phyloP scores from a whole-genome alignment of 139 green algal genomes.

The Auxenochlorella pyrenoidosa region DNA sequence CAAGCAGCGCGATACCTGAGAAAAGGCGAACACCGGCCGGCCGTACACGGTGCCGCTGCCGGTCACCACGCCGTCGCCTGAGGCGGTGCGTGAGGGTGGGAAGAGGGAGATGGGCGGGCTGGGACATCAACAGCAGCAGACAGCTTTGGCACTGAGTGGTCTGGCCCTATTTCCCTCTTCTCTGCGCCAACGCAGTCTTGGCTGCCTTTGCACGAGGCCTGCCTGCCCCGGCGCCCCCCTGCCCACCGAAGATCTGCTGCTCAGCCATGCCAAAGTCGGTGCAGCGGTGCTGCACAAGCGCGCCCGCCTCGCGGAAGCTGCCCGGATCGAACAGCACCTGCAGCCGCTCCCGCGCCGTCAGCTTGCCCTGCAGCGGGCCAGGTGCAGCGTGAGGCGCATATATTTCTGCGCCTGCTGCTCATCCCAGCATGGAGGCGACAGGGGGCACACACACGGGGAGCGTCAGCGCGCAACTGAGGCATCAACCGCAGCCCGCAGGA shows the following conservation, averaged over 20 bases:
- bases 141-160: no score
- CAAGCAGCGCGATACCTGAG: conserved; percentile 56
- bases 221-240: neutral
- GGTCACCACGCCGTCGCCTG: conserved; percentile 65
- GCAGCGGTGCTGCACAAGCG: conserved; percentile 74
- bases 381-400: no score
- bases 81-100: neutral
- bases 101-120: no score
- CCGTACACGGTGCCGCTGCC: conserved; percentile 68
- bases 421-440: no score
- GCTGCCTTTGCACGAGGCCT: neutral
- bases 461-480: no score
- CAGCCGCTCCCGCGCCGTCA: conserved; percentile 74
- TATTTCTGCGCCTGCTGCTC: no score
- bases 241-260: conserved; percentile 51
- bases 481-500: no score
- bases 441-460: no score
- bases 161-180: no score
- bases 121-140: conserved; percentile 4
- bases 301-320: conserved; percentile 65
- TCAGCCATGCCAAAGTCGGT: conserved; percentile 73
- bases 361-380: conserved; percentile 45
- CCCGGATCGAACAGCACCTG: conserved; percentile 59
- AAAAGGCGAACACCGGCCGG: conserved; percentile 60
- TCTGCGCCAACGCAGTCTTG: no score